Conservation (phyloP, 257 asterid species). For the Solanum sitiens region DNA sequence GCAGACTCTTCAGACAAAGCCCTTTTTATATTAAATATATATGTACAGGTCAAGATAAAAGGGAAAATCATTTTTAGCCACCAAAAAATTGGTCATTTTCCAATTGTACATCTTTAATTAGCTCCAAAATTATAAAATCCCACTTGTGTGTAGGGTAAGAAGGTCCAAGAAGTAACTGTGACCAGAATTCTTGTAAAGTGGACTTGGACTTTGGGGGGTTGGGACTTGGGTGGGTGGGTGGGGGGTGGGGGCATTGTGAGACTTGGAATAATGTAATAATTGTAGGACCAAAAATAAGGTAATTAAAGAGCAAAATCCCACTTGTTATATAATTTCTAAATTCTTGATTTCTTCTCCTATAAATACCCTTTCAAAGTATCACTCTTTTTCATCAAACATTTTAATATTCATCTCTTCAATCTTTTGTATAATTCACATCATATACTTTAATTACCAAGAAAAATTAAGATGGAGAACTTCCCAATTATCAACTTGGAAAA, state of each 20-base stretch:
- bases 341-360: neutral
- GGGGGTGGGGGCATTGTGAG: neutral
- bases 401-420: neutral
- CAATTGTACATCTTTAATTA: neutral
- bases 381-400: neutral
- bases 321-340: neutral
- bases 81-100: neutral
- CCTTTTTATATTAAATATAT: neutral
- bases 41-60: neutral
- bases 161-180: neutral
- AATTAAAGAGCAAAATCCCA: neutral
- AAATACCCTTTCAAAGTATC: neutral
- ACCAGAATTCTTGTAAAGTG: neutral
- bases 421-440: neutral
- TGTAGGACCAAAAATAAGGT: neutral
- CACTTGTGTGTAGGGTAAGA: neutral
- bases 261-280: neutral
- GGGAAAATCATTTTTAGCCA: neutral
- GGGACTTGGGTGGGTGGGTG: too few species aligned
- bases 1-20: neutral
- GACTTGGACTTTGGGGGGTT: neutral
- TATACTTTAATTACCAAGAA: neutral
- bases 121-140: neutral
- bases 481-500: conserved; percentile 10
- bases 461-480: conserved; percentile 6